Percentiles rank a stretch among this genome's conserved stretches.
These are phyloP conservation scores for Solanum gandarillasii DNA, from an alignment of 257 asterid species.

Conservation along the genomic window DNA sequence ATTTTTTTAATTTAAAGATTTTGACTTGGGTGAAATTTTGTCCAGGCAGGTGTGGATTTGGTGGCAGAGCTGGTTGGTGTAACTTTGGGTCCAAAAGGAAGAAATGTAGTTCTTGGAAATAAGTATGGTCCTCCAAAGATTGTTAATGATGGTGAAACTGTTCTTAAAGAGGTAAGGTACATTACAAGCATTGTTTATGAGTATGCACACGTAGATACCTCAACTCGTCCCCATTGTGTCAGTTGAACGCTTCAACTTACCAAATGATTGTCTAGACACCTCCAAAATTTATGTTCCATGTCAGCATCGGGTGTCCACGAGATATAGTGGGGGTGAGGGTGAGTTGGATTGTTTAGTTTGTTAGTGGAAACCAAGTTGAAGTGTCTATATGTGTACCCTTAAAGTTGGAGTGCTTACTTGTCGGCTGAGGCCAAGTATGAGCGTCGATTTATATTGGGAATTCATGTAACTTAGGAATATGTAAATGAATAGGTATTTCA, in stretches of 20 bases:
- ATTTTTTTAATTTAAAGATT: not conserved
- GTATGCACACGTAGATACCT: not conserved
- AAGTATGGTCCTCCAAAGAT: conserved; percentile 94
- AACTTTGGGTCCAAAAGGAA: conserved; percentile 85
- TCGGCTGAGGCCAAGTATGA: accelerated
- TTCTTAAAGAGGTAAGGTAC: conserved; percentile 59
- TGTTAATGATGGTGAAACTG: conserved; percentile 88
- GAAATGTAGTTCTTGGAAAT: conserved; percentile 86
- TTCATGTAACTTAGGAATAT: not conserved
- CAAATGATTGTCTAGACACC: not conserved
- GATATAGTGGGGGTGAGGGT: not conserved
- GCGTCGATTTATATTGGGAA: not conserved
- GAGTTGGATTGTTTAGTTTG: not conserved
- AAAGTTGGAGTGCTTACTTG: not conserved
- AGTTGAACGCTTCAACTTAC: not conserved
- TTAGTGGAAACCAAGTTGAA: accelerated
- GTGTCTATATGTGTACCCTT: not conserved
- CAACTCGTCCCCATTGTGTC: not conserved
- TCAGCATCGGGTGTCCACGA: not conserved
- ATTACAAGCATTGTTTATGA: not conserved
- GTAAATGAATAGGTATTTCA: not conserved
- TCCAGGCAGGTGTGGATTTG: conserved; percentile 65
- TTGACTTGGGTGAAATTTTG: not conserved
- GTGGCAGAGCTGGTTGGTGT: conserved; percentile 83
- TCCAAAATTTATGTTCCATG: not conserved